Base-by-base conservation (phyloP, 306 rosid genomes). In the Cicer cuneatum region DNA sequence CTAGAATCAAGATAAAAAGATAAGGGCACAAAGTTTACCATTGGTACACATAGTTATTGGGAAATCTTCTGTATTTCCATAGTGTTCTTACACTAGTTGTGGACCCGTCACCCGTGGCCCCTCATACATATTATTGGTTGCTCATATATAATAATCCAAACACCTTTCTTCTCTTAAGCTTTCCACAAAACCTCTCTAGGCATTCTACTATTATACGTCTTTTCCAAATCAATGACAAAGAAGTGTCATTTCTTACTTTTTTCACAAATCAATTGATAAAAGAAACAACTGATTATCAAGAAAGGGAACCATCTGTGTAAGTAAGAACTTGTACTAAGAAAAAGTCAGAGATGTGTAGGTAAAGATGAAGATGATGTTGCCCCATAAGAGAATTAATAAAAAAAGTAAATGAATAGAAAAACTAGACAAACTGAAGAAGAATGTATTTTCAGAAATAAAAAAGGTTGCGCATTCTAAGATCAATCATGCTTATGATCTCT, bases 401-500 rank as follows among this genome's bases (percentile, higher is more conserved):
- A 7, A 45, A 8, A 41, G 33, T 18, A 48, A 58, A 18, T 47
- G 42, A 73, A 78, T 5, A 13, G 11, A 48, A 58, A 71, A 59
- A 10, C 63, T 65, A 59, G 37, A 43, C 39, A 58, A 45, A 71
- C 60, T 72, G 63, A 39, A 63, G 65, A 62, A 11, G 41, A 19
- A 39, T 66, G 41, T 35, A 48, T 47, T 29, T 43, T 15, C 48
- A 45, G 10, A n/a, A 69, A 15, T 59, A 39, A 19, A 33, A 45
- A 7, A 51, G 46, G 10, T 35, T n/a, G 18, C 6, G 40, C 71
- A 66, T 60, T 66, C 60, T 65, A 71, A 37, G 33, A 75, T 21
- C 52, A 71, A n/a, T 45, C 48, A 66, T 43, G 47, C 59, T 70
- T 51, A 75, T 43, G 56, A 51, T 54, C 76, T 80, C 49, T 42